Evolutionary conservation across 306 rosid species (phyloP).

Genomic region (Biancaea sappan): DNA sequence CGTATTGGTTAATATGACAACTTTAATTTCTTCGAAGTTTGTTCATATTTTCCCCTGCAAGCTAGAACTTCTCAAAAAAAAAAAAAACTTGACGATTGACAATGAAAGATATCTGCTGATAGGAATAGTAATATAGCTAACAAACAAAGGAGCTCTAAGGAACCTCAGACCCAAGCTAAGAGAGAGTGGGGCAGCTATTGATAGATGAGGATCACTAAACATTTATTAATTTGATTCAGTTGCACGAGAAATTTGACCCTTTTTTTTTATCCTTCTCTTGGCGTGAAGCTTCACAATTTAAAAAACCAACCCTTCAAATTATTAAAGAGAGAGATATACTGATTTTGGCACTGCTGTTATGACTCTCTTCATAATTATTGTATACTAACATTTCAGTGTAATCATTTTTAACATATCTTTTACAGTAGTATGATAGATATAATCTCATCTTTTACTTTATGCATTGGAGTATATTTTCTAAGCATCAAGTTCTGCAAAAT

Average conservation of each 20-base stretch:
- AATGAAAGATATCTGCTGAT: neutral
- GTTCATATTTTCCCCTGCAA: neutral
- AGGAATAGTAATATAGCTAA: neutral
- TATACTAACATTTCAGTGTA: constrained; percentile 38
- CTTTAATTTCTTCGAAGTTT: neutral
- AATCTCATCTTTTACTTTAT: constrained; percentile 12
- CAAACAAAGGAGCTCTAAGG: neutral
- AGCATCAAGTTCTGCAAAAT: too few species aligned
- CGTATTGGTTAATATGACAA: neutral
- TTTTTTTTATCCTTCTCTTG: neutral
- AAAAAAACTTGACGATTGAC: neutral
- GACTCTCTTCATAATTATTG: constrained; percentile 61
- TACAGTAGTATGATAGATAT: constrained; percentile 33
- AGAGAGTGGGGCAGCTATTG: neutral
- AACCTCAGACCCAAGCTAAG: neutral
- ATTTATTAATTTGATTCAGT: neutral
- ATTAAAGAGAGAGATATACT: neutral
- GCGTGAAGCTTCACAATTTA: neutral
- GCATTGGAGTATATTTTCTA: neutral
- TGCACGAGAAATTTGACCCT: neutral
- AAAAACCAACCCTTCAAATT: neutral
- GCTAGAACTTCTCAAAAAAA: neutral
- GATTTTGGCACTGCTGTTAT: constrained; percentile 53
- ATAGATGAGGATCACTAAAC: neutral
- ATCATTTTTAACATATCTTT: neutral